Conservation (phyloP, 176 grass and related monocot species). For the Zizania latifolia region DNA sequence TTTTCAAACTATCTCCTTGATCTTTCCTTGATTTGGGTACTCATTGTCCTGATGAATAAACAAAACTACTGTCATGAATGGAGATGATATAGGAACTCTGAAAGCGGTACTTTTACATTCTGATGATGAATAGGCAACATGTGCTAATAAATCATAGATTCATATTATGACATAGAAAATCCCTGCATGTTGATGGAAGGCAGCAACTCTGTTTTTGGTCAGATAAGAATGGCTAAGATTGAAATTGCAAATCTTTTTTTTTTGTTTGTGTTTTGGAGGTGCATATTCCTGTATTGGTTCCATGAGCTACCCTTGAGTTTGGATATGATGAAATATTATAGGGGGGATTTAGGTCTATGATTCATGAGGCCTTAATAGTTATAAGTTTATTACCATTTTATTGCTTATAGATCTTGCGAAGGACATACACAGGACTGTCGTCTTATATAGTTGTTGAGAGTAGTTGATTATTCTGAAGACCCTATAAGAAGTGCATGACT, state of each 20-base stretch:
- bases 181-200: background rate
- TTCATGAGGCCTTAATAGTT: background rate
- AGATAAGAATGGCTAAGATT: background rate
- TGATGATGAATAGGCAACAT: background rate
- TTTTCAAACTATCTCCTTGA: too few relatives aligned
- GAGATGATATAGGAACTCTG: background rate
- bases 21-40: too few relatives aligned
- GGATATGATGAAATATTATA: background rate
- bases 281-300: background rate
- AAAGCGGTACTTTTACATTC: background rate
- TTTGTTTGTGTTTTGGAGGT: background rate
- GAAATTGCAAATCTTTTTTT: background rate
- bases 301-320: too few relatives aligned
- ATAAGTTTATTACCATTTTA: background rate
- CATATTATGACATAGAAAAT: background rate
- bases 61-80: too few relatives aligned
- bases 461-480: too few relatives aligned
- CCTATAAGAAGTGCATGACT: too few relatives aligned
- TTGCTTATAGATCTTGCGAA: constrained; percentile 12
- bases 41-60: too few relatives aligned
- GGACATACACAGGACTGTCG: background rate
- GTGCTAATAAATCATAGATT: background rate
- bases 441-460: too few relatives aligned
- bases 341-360: background rate
- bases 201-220: background rate